Evolutionary conservation across 768 basidiomycete species (phyloP).

Genomic region (Psilocybe sp.): DNA sequence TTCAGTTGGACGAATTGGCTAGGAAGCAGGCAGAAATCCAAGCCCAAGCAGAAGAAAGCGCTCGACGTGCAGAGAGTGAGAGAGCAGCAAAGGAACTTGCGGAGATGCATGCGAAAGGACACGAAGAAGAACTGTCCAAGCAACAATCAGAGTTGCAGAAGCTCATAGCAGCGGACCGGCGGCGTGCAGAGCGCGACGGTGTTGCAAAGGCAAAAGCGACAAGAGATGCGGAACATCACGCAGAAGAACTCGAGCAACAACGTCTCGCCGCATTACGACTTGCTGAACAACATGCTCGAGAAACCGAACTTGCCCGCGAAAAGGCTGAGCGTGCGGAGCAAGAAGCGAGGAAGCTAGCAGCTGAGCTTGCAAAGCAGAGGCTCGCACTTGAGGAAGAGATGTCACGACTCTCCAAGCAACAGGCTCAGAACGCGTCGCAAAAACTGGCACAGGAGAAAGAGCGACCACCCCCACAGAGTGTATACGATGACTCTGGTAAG

Average conservation of each 20-base stretch:
- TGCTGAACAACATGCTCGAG: neutral
- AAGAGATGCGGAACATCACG: conserved; percentile 1
- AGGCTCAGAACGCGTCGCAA: too few relatives aligned
- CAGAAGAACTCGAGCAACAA: conserved; percentile 1
- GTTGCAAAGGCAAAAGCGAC: conserved; percentile 1
- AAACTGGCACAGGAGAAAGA: too few relatives aligned
- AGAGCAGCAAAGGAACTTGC: conserved; percentile 14
- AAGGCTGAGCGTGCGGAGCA: neutral
- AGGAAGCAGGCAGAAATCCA: conserved; percentile 21
- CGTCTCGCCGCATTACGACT: neutral
- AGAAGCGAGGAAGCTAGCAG: neutral
- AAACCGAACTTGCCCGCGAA: neutral
- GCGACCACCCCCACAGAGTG: too few relatives aligned
- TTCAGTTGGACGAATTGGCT: conserved; percentile 21
- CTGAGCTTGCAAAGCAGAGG: too few relatives aligned
- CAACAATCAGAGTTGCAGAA: conserved; percentile 7
- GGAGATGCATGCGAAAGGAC: conserved; percentile 14
- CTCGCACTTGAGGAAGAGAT: too few relatives aligned
- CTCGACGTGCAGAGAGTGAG: conserved; percentile 12
- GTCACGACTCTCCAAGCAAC: too few relatives aligned
- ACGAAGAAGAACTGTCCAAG: conserved; percentile 11
- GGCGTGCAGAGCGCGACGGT: conserved; percentile 2
- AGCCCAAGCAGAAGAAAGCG: conserved; percentile 15
- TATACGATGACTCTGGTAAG: conserved; percentile 12
- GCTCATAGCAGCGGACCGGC: conserved; percentile 8